Evolutionary conservation across 768 basidiomycete genomes (phyloP).

Genomic region (Omphalotus guepiniiformis): DNA sequence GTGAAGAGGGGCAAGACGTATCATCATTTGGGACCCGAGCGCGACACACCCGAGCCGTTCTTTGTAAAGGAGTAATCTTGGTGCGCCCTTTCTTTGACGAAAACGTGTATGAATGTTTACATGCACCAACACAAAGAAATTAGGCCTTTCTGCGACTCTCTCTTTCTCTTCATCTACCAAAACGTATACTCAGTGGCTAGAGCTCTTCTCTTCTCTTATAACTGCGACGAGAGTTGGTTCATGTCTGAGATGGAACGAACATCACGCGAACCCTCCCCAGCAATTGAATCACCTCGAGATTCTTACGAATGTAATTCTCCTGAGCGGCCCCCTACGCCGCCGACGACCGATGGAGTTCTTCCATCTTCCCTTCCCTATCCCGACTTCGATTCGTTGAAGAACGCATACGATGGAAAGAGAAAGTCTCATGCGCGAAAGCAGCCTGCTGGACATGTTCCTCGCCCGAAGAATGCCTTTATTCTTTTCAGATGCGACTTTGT

Average conservation of each 20-base stretch:
- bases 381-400: neutral
- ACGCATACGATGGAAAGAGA: slow-evolving; percentile 14
- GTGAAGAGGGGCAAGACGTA: neutral
- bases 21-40: neutral
- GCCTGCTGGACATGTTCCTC: slow-evolving; percentile 55
- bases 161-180: slow-evolving; percentile 5
- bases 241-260: no score
- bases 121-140: slow-evolving; percentile 2
- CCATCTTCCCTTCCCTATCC: slow-evolving; percentile 8
- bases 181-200: neutral
- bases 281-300: neutral
- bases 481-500: slow-evolving; percentile 75
- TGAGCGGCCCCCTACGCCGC: neutral
- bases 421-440: slow-evolving; percentile 49
- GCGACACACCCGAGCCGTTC: slow-evolving; percentile 1
- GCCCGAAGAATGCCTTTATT: slow-evolving; percentile 77
- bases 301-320: neutral
- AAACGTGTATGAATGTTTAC: slow-evolving; percentile 5
- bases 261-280: neutral
- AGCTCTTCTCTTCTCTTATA: neutral
- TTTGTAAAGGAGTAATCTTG: slow-evolving; percentile 5
- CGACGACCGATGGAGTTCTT: neutral
- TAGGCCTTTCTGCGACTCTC: slow-evolving; percentile 2
- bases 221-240: no score
- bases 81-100: slow-evolving; percentile 8